Evolutionary conservation across 768 basidiomycete species (phyloP), one percentile per base, ranked within the genome.

Genomic region (Clitopilus hobsonii): DNA sequence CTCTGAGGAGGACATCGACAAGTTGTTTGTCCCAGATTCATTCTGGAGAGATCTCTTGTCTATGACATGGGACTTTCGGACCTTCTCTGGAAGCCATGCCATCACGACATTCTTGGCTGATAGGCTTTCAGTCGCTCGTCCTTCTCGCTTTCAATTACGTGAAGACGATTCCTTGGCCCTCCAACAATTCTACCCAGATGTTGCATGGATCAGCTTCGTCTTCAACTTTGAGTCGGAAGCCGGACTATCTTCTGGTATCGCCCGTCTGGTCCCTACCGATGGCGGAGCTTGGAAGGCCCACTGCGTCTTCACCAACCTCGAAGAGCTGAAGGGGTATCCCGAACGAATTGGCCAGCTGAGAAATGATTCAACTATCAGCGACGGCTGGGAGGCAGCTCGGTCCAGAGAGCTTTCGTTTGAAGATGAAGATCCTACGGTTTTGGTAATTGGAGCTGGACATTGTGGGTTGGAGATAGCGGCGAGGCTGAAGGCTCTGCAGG

Each of bases 361-460:
- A 29, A 65, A 75, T 56, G 59, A 53, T 0, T 55, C 70, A n/a
- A 71, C 78, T 0, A 73, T 78, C 56, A 80, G 83, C 61, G 80
- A 79, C 6, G 72, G 75, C 53, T 88, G 86, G 86, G 71, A 73
- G 41, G 71, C 71, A 24, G 67, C 71, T 26, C 72, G 83, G 26
- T 66, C 66, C 32, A 63, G 62, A 27, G 75, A 80, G 54, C 51
- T 61, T 7, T 74, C 76, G 25, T 84, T 84, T 59, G 68, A 65
- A 25, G 75, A 75, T n/a, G 63, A 60, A 3, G 74, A 61, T 6
- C 60, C 62, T 0, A 26, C 74, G 1, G 88, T 86, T 8, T 64
- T 89, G 25, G 71, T 89, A 22, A 69, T 88, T 18, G 84, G 86
- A 10, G 86, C 77, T 0, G 86, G 86, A 0, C 89, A 89, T 54